A percentile compares a stretch with the other conserved stretches of the same genome.
These are phyloP conservation scores for Tetrapisispora arboricola DNA, from an alignment of 805 yeast genomes.

Conservation along the genomic window DNA sequence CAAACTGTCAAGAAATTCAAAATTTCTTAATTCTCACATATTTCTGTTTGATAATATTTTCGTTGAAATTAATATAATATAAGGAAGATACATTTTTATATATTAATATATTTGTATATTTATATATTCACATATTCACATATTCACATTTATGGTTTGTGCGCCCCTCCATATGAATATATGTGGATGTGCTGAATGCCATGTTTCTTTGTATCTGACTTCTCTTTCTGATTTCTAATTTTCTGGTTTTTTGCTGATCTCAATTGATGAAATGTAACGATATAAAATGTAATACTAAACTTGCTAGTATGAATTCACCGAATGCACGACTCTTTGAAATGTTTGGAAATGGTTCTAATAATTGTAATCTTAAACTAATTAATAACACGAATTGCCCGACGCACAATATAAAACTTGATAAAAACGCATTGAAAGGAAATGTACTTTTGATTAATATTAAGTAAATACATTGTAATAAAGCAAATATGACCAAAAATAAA, in stretches of 20 bases:
- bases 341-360: slow-evolving; percentile 34
- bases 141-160: too few relatives aligned
- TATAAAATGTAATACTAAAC: slow-evolving; percentile 79
- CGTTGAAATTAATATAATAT: too few relatives aligned
- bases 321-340: slow-evolving; percentile 56
- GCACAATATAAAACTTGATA: slow-evolving; percentile 84
- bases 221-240: too few relatives aligned
- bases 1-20: too few relatives aligned
- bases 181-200: too few relatives aligned
- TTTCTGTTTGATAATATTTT: too few relatives aligned
- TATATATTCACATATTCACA: too few relatives aligned
- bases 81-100: too few relatives aligned
- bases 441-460: slow-evolving; percentile 63
- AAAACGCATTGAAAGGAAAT: slow-evolving; percentile 94
- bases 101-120: too few relatives aligned
- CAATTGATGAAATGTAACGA: slow-evolving; percentile 85
- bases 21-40: too few relatives aligned
- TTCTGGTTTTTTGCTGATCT: slow-evolving; percentile 4
- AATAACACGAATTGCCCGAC: slow-evolving; percentile 94
- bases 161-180: too few relatives aligned
- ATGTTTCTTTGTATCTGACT: too few relatives aligned
- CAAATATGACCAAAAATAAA: slow-evolving; percentile 62
- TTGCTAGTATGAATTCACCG: slow-evolving; percentile 82
- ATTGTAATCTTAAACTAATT: slow-evolving; percentile 71
- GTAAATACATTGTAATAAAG: slow-evolving; percentile 68